Evolutionary conservation across 192 early-diverging fungal species (phyloP), one percentile per base, ranked within the genome.

Genomic region (Coemansia sp.): DNA sequence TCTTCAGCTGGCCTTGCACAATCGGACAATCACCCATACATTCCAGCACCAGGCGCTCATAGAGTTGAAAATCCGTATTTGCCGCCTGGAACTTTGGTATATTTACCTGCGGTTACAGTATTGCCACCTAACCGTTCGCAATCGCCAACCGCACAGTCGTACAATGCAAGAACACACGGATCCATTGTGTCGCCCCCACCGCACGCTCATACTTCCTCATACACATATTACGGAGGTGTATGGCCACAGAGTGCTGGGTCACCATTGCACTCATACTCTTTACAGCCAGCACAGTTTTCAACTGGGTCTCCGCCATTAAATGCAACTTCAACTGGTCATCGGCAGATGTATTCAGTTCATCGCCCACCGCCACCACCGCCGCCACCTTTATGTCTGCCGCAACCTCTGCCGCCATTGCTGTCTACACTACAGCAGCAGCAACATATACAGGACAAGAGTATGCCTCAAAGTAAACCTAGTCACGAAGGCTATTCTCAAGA

Each of bases 21-120:
- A 18, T 1, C 8, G 37, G 37, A 17, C 10, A 14, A 15, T 12
- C 36, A 40, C 18, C 7, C 62, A 1, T 8, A 31, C 21, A 20
- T 56, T 12, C 38, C 42, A 10, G 40, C 40, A 1, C 23, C 21
- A 1, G 36, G 34, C 1, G n/a, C 56, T 18, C 64, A 25, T 5
- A 58, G 47, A 2, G 26, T 70, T 5, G 68, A 70, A 23, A 20
- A 63, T 17, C 57, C 68, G 8, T 56, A 54, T 44, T 37, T 64
- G 14, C 61, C 61, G 14, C 68, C 68, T 10, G 68, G 68, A 6
- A 64, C 68, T 24, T 11, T 70, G 2, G 55, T 70, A 3, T 70
- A 70, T 24, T 37, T 70, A 15, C 68, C 68, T 3, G 38, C 63
- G 28, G 37, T 64, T n/a, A 63, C 68, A 2, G 61, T 70, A 15